Evolutionary conservation across 139 green algal genomes (phyloP).

Genomic region (Volvox africanus): DNA sequence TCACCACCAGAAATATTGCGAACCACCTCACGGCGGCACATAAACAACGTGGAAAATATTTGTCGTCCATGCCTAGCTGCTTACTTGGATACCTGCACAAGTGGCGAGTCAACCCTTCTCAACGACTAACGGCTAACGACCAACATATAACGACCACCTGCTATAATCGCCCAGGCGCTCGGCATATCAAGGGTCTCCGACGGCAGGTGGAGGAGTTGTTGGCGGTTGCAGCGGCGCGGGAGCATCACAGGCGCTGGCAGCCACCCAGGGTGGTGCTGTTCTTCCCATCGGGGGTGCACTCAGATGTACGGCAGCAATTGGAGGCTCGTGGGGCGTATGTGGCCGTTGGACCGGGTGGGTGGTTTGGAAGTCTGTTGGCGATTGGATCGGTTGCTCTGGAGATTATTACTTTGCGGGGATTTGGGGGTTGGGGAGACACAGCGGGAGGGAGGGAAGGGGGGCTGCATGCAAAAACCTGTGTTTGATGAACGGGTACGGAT

Average conservation of each 20-base stretch:
- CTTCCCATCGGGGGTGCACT: slow-evolving; percentile 50
- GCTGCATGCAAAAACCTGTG: too few relatives aligned
- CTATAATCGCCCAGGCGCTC: too few relatives aligned
- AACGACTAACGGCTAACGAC: too few relatives aligned
- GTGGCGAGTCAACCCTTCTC: too few relatives aligned
- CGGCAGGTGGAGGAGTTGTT: slow-evolving; percentile 66
- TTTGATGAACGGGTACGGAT: too few relatives aligned
- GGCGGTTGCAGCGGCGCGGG: slow-evolving; percentile 53
- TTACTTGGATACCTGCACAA: too few relatives aligned
- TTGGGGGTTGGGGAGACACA: not conserved
- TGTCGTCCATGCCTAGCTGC: too few relatives aligned
- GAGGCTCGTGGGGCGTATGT: slow-evolving; percentile 58
- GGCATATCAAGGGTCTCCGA: slow-evolving; percentile 61
- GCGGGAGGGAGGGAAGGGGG: too few relatives aligned
- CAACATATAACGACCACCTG: too few relatives aligned
- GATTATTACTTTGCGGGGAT: not conserved
- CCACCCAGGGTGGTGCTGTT: slow-evolving; percentile 58
- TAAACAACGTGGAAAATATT: too few relatives aligned
- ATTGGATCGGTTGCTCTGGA: not conserved
- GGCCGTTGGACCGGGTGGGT: slow-evolving; percentile 40
- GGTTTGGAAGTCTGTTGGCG: not conserved
- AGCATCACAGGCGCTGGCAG: slow-evolving; percentile 58
- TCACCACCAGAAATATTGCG: too few relatives aligned
- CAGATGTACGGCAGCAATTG: slow-evolving; percentile 45
- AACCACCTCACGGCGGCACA: too few relatives aligned